A percentile compares a stretch with the other conserved stretches of the same genome.
These are phyloP conservation scores for Phaffia rhodozyma DNA, from an alignment of 1,284 basidiomycete species.

Conservation along the genomic window DNA sequence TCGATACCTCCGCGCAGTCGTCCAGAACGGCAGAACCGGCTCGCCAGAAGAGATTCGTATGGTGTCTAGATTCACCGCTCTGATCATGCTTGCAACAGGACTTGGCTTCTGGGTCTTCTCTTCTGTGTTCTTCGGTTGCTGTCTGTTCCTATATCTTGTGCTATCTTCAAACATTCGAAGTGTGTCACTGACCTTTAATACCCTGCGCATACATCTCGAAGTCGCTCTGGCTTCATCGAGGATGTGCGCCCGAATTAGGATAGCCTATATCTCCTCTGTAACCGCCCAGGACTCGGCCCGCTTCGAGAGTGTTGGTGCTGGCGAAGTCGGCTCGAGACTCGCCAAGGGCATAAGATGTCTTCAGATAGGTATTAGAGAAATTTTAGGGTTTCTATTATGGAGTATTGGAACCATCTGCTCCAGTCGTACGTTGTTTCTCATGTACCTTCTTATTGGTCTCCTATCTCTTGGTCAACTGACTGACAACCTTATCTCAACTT, in stretches of 20 bases:
- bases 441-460: background rate
- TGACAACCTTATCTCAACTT: too few species aligned
- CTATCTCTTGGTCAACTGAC: background rate
- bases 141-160: background rate
- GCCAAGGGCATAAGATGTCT: conserved; percentile 35
- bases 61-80: background rate
- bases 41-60: background rate
- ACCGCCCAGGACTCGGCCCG: conserved; percentile 37
- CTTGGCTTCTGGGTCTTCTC: background rate
- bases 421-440: background rate
- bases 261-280: conserved; percentile 35
- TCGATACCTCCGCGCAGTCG: background rate
- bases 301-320: conserved; percentile 36
- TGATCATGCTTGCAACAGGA: background rate
- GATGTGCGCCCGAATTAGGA: conserved; percentile 25
- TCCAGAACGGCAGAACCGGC: background rate
- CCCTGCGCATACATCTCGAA: background rate
- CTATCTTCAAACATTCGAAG: too few species aligned
- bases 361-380: conserved; percentile 35
- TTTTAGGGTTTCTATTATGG: conserved; percentile 24
- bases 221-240: conserved; percentile 9
- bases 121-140: background rate
- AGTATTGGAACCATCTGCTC: too few species aligned
- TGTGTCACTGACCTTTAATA: too few species aligned
- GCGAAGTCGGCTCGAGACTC: conserved; percentile 34